Base-by-base conservation (phyloP, 2,329 filamentous ascomycete genomes). In the Corinectria fuckeliana region DNA sequence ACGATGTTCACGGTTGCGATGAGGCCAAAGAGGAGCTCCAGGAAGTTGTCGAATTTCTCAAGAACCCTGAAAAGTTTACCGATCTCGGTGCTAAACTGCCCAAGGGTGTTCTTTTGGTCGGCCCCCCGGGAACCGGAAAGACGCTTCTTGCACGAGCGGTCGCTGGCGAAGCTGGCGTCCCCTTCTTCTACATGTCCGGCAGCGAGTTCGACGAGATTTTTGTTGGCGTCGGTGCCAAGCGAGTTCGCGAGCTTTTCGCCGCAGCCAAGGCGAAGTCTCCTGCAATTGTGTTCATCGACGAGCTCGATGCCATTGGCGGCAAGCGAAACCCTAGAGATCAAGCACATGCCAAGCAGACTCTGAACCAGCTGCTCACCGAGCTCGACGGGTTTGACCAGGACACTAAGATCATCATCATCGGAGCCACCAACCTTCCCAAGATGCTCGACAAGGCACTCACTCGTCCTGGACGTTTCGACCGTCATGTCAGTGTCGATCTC, bases 121-220 rank as follows among this genome's bases (percentile, higher is more conserved):
- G 95, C 1, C 95, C 95, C 72, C 95, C 95, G 51, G 95, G 95
- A 80, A 99, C 95, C 61, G 95, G 95, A 79, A 99, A 99, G 80
- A 99, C 95, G 11, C 86, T 99, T 38, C 86, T 99, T 61, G 95
- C 95, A 63, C 90, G 95, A 71, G 96, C 95, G 55, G 95, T 99
- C 61, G 95, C 95, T 47, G 95, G 95, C 51, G 95, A 99, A 80
- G 93, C 95, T 53, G 95, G 94, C 56, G 95, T 99, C 16, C 95
- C 95, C 1, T 99, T 99, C 84, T 99, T 98, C 84, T 99, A 97
- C 84, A 98, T 99, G 94, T 99, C 95, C 72, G 95, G 95, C 50
- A 96, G 92, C 58, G 95, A 99, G 76, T 99, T 99, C 73, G 95
- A 99, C 72, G 95, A 99, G 77, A 90, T 99, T 51, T 99, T 97